phyloP scores from a whole-genome alignment of 129 eudicot genomes.

The Saussurea involucrata region DNA sequence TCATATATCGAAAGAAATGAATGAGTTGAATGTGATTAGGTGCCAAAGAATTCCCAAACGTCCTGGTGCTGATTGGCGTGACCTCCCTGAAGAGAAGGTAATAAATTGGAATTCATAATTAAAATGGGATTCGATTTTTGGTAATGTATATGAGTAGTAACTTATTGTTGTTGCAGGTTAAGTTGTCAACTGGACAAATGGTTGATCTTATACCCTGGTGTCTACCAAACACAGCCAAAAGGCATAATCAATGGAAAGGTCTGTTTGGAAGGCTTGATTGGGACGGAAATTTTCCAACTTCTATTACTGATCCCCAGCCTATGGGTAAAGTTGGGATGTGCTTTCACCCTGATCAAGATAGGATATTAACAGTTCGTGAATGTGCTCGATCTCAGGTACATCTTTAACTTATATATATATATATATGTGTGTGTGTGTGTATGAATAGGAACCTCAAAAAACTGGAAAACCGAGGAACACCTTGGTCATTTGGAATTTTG shows the following conservation, averaged over 20 bases:
- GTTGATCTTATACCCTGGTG: slow-evolving; percentile 71
- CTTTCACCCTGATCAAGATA: slow-evolving; percentile 78
- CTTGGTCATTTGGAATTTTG: too few relatives aligned
- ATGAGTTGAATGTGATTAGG: slow-evolving; percentile 57
- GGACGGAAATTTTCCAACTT: slow-evolving; percentile 83
- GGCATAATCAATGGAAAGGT: slow-evolving; percentile 83
- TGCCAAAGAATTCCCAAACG: slow-evolving; percentile 67
- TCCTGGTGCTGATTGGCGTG: slow-evolving; percentile 76
- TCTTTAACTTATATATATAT: background rate
- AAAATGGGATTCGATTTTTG: background rate
- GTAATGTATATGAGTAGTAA: background rate
- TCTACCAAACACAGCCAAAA: slow-evolving; percentile 65
- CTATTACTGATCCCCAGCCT: slow-evolving; percentile 75
- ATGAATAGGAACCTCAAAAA: background rate
- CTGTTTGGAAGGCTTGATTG: slow-evolving; percentile 75
- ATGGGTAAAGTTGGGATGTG: slow-evolving; percentile 87
- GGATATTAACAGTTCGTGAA: slow-evolving; percentile 73
- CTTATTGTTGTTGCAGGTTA: slow-evolving; percentile 32
- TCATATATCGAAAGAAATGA: slow-evolving; percentile 76
- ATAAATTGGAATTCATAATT: background rate
- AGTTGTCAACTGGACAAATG: slow-evolving; percentile 53
- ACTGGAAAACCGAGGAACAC: background rate
- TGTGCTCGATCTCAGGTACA: slow-evolving; percentile 81
- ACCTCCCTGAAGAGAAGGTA: slow-evolving; percentile 66
- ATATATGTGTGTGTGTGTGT: background rate